Base-by-base conservation (phyloP, 1,139 yeast species). In the Yamadazyma pseudoaaseri region DNA sequence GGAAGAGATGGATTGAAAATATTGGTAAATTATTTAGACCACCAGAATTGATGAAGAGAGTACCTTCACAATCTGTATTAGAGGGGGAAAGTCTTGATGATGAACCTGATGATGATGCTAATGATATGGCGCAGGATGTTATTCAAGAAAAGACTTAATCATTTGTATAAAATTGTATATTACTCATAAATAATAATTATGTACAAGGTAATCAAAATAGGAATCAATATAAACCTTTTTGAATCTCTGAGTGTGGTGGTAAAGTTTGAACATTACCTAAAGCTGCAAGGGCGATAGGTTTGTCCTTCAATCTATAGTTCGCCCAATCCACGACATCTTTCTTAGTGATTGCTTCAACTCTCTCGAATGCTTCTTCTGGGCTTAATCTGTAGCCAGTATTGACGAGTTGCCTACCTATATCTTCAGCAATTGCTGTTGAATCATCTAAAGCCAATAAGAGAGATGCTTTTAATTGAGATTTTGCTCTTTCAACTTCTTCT, bases 401-500 rank as follows among this genome's bases (percentile, higher is more conserved):
- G 31, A 92, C 95, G 42, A 92, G 73, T 61, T 94, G 98, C 58
- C 98, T 81, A 25, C 98, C 98, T 50, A 94, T 87, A 62, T 92
- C 98, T 61, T 92, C 99, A 21, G 97, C 97, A 39, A 90, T 82
- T 4, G 97, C 94, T 5, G 97, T 89, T 14, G 96, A 82, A 42
- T 96, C 97, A 59, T 94, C 99, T 36, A 92, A 70, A 9, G 96
- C 86, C 39, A 92, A 70, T 35, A 92, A 73, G 37, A 92, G 70
- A 0, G 96, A 86, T 0, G 98, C 98, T 64, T 90, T 90, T 45
- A 92, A 73, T 62, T 90, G 97, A 2, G 97, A 82, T 63, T 92
- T 92, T 14, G 97, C 94, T 38, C 96, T 79, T 58, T 83, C 95
- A 14, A 92, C 95, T 62, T 92, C 98, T 31, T 80, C 87, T 18